Conservation (phyloP, 225 moss, liverwort and hornwort species). For the Pleurozium schreberi region DNA sequence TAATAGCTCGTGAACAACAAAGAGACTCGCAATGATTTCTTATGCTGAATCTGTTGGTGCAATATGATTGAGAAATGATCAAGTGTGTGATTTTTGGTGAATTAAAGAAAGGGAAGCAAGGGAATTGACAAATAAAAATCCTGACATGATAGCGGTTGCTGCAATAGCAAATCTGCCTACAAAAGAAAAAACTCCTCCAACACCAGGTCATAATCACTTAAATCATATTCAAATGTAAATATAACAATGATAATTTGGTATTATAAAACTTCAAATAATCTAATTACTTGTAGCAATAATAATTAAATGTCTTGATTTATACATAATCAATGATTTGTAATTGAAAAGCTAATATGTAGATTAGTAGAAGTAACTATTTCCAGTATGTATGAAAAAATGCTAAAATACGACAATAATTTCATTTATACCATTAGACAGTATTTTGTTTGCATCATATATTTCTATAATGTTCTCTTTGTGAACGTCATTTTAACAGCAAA, state of each 20-base stretch:
- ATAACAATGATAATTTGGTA: background rate
- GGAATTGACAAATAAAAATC: background rate
- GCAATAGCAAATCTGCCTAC: background rate
- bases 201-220: background rate
- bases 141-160: background rate
- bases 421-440: background rate
- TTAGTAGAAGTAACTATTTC: background rate
- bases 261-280: background rate
- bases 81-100: too few species aligned
- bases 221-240: background rate
- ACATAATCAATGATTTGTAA: background rate
- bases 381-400: background rate
- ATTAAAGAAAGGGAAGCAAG: background rate
- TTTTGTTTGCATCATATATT: background rate
- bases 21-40: too few species aligned
- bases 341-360: background rate
- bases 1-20: too few species aligned
- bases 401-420: background rate
- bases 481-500: background rate
- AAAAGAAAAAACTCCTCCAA: background rate
- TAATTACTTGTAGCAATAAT: background rate
- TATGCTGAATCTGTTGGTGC: too few species aligned
- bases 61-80: too few species aligned
- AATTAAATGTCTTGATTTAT: background rate
- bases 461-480: background rate